Base-by-base conservation (phyloP, 352 stramenopile species). In the Peronosclerospora sorghi region DNA sequence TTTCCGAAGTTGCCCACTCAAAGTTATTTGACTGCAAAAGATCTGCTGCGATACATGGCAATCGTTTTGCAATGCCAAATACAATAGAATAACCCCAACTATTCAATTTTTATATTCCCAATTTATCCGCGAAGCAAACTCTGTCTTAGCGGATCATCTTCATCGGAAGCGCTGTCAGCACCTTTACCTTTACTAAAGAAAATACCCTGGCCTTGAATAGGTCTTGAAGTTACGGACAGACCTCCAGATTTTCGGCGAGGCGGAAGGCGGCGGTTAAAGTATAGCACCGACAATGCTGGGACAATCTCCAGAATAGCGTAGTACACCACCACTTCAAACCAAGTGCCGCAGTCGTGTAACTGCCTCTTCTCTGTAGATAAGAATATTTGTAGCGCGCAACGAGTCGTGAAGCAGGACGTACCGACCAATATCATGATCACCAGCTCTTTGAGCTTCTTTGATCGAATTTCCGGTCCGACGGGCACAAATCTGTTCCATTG, bases 361-460 rank as follows among this genome's bases (percentile, higher is more conserved):
- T 93, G 81, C 13, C 66, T 57, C 43, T 73, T 65, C 35, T 89
- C 65, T 5, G 68, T 81, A 0, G 81, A 75, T 8, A 93, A 50
- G 23, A 74, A 61, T 41, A 93, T 73, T 43, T 91, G 70, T 15
- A 93, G 32, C 0, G 43, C 54, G 18, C 72, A 91, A 30, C 81
- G 72, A 18, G 60, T 62, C 51, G 87, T 73, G 36, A 93, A 93
- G 49, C 78, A 91, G 15, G 78, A 86, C 15, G 73, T 84, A 35
- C 81, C 84, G n/a, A 91, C 68, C 0, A 64, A 78, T 19, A 76
- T 90, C 68, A 93, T 89, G 32, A 76, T 56, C 6, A 72, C 62
- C 5, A 90, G 69, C 52, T 93, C 81, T 51, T 79, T 85, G 9
- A 93, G 66, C 32, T 93, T 93, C 45, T 64, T 76, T 20, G 81